Conservation (phyloP, 2,329 filamentous ascomycete genomes). For the Pestalotiopsis sp. region DNA sequence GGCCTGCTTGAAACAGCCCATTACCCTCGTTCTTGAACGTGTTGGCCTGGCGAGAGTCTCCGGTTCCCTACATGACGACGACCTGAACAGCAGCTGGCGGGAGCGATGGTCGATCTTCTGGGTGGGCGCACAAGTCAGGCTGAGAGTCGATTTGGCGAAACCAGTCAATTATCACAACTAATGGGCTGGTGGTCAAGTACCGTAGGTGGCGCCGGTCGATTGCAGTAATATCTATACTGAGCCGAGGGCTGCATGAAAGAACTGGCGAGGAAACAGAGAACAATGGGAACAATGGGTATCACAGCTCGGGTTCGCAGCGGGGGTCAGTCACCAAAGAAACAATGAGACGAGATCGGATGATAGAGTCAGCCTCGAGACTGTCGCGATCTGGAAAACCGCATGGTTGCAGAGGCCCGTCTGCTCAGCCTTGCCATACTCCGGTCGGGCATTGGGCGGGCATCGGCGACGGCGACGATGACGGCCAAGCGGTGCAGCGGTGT, state of each 20-base stretch:
- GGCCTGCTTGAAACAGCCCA: slow-evolving; percentile 50
- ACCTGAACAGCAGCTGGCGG: not conserved
- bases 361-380: not conserved
- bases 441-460: not conserved
- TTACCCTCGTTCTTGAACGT: slow-evolving; percentile 34
- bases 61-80: not conserved
- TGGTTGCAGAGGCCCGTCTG: not conserved
- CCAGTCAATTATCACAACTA: not conserved
- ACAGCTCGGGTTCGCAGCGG: not conserved
- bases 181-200: not conserved
- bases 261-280: not conserved
- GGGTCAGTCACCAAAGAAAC: not conserved
- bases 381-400: not conserved
- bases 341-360: not conserved
- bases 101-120: not conserved
- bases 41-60: slow-evolving; percentile 10
- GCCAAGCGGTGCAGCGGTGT: not conserved
- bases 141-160: not conserved
- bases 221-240: not conserved
- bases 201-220: not conserved
- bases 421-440: not conserved
- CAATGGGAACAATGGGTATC: not conserved
- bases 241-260: not conserved
- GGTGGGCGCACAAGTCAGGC: not conserved
- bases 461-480: not conserved